phyloP scores from a whole-genome alignment of 2,329 filamentous ascomycete genomes.

The Aspergillus clavatus region DNA sequence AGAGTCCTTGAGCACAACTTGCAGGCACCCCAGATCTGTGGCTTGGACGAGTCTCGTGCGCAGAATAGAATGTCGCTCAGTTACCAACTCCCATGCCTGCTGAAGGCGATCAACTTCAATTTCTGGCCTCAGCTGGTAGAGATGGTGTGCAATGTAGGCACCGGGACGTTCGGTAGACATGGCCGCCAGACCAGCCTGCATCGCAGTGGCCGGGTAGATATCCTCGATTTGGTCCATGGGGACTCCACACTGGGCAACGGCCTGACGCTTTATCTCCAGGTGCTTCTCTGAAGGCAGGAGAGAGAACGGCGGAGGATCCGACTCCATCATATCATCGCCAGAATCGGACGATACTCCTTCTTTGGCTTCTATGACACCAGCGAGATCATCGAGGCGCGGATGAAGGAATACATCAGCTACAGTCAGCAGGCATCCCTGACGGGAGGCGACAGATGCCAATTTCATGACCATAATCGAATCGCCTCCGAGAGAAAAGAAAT shows the following conservation, averaged over 20 bases:
- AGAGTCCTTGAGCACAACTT: neutral
- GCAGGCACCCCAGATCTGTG: neutral
- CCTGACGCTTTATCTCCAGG: neutral
- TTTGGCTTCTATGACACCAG: neutral
- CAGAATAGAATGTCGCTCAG: slow-evolving; percentile 13
- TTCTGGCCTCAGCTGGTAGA: neutral
- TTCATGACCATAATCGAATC: slow-evolving; percentile 23
- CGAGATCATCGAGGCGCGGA: slow-evolving; percentile 1
- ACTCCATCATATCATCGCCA: neutral
- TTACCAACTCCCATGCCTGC: slow-evolving; percentile 4
- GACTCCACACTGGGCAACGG: neutral
- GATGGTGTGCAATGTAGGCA: neutral
- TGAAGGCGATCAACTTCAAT: slow-evolving; percentile 1
- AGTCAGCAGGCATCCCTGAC: slow-evolving; percentile 13
- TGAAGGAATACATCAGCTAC: slow-evolving; percentile 21
- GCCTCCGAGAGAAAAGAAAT: slow-evolving; percentile 19
- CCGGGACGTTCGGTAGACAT: neutral
- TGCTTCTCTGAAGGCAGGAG: neutral
- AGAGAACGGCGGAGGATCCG: neutral
- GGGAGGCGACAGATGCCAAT: slow-evolving; percentile 16
- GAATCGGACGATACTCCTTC: neutral
- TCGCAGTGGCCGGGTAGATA: no score
- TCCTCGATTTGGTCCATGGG: neutral
- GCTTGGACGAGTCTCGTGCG: slow-evolving; percentile 4
- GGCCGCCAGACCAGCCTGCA: neutral